Conservation (phyloP, 176 grass and related monocot genomes). For the Hyparrhenia diplandra region DNA sequence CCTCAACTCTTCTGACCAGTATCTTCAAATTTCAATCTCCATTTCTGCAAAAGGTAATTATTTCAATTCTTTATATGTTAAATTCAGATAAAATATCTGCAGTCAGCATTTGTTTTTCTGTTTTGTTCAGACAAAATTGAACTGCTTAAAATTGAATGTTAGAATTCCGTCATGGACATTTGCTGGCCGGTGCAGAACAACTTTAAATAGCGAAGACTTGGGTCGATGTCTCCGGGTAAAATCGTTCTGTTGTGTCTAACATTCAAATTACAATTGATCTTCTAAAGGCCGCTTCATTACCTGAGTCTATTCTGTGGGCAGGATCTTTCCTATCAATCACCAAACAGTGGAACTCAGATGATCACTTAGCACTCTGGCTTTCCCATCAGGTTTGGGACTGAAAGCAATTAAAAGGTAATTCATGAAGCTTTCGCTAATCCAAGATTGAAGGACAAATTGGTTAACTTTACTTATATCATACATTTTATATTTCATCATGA, state of each 20-base stretch:
- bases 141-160: slow-evolving; percentile 63
- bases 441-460: neutral
- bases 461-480: neutral
- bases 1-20: slow-evolving; percentile 42
- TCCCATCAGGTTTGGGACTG: slow-evolving; percentile 53
- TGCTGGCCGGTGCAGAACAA: slow-evolving; percentile 41
- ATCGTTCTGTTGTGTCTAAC: neutral
- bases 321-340: slow-evolving; percentile 72
- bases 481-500: neutral
- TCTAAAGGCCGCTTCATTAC: neutral
- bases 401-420: slow-evolving; percentile 77
- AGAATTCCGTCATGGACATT: slow-evolving; percentile 88
- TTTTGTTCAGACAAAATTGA: slow-evolving; percentile 49
- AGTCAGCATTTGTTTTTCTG: slow-evolving; percentile 17
- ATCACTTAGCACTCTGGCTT: slow-evolving; percentile 58
- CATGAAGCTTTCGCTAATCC: neutral
- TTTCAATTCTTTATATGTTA: neutral
- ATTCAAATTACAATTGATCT: neutral
- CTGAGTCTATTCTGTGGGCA: slow-evolving; percentile 28
- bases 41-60: slow-evolving; percentile 51
- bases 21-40: slow-evolving; percentile 57
- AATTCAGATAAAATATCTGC: neutral
- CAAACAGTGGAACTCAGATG: slow-evolving; percentile 68
- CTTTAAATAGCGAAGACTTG: slow-evolving; percentile 66
- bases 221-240: slow-evolving; percentile 57